A percentile compares a stretch with the other conserved stretches of the same genome.
Evolutionary conservation across 805 yeast genomes (phyloP).

Genomic region (Kurtzmaniella fragi): DNA sequence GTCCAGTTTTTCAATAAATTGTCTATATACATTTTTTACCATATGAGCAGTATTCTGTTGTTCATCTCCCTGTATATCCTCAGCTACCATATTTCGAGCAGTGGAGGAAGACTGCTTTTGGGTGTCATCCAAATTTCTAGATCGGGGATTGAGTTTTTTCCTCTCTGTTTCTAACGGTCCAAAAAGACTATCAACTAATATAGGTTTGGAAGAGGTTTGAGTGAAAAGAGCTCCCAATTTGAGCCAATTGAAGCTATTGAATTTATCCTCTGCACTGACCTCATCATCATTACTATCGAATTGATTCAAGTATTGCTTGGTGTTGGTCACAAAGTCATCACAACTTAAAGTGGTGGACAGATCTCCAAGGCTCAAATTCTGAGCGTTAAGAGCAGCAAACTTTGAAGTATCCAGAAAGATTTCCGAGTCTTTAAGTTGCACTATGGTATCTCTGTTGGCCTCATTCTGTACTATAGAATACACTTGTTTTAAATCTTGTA

Average conservation of each 20-base stretch:
- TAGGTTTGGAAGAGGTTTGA: constrained; percentile 41
- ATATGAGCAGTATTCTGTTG: constrained; percentile 62
- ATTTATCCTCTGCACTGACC: constrained; percentile 18
- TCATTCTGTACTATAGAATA: constrained; percentile 39
- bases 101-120: constrained; percentile 36
- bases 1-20: constrained; percentile 20
- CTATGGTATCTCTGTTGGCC: constrained; percentile 26
- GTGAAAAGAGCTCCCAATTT: constrained; percentile 50
- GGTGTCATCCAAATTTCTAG: constrained; percentile 39
- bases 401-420: constrained; percentile 56
- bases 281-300: constrained; percentile 13
- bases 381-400: constrained; percentile 60
- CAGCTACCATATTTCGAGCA: constrained; percentile 51
- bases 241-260: constrained; percentile 54
- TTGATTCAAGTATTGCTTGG: constrained; percentile 26
- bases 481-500: constrained; percentile 42
- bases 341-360: constrained; percentile 46
- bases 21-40: constrained; percentile 49
- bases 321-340: constrained; percentile 39
- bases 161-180: constrained; percentile 69
- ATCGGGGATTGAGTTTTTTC: constrained; percentile 31
- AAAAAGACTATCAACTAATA: constrained; percentile 54
- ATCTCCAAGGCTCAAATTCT: constrained; percentile 55
- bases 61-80: constrained; percentile 45
- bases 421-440: constrained; percentile 52